These are phyloP conservation scores for Hsuehochloa calcarea DNA, from an alignment of 176 grass and related monocot species.

Conservation along the genomic window DNA sequence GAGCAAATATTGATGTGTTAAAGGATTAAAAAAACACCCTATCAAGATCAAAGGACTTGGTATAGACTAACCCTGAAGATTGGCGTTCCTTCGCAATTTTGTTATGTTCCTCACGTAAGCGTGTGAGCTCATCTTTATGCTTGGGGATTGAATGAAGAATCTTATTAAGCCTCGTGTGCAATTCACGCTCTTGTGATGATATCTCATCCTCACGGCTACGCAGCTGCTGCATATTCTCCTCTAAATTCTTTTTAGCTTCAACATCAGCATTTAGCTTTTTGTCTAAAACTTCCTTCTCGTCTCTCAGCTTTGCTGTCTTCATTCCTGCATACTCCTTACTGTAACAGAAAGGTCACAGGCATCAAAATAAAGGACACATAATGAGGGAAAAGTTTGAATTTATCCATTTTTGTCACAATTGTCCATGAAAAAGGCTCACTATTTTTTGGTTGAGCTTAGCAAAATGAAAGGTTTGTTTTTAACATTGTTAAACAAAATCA, in stretches of 20 bases:
- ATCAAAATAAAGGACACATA: slow-evolving; percentile 8
- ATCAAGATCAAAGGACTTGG: slow-evolving; percentile 24
- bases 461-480: neutral
- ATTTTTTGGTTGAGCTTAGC: neutral
- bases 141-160: slow-evolving; percentile 63
- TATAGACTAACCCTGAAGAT: slow-evolving; percentile 69
- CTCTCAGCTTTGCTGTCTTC: slow-evolving; percentile 93
- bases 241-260: slow-evolving; percentile 91
- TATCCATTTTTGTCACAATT: neutral
- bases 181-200: slow-evolving; percentile 72
- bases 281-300: slow-evolving; percentile 97
- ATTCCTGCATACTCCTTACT: slow-evolving; percentile 98
- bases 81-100: slow-evolving; percentile 83
- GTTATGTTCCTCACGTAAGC: slow-evolving; percentile 53
- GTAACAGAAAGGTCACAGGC: slow-evolving; percentile 35
- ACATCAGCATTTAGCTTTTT: slow-evolving; percentile 87
- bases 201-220: slow-evolving; percentile 65
- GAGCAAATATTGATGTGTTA: neutral
- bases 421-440: neutral
- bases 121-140: slow-evolving; percentile 63
- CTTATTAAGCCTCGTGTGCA: slow-evolving; percentile 58
- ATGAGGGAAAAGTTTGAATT: neutral
- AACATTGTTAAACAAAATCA: slow-evolving; percentile 15
- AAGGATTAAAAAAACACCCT: slow-evolving; percentile 19
- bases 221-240: slow-evolving; percentile 91